Evolutionary conservation across 805 yeast genomes (phyloP), one percentile per base, ranked within the genome.

Genomic region (Starmerella roubikii): DNA sequence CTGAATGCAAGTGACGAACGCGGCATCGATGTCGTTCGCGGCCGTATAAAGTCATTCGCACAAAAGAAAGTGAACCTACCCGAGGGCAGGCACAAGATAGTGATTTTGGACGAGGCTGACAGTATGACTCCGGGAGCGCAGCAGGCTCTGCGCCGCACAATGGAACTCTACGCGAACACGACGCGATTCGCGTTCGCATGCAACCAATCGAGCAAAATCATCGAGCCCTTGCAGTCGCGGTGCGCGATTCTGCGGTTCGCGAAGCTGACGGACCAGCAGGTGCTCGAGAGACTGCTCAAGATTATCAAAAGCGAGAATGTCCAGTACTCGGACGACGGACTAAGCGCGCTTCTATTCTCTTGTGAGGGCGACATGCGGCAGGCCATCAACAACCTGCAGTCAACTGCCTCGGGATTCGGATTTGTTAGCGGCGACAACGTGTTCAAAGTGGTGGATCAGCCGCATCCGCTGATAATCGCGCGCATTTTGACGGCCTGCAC

Each of bases 351-450:
- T 42, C 75, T 91, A 13, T 91, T 91, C 61, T 78, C 96, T 0
- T 93, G 95, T 0, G 98, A 91, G 55, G 98, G 98, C 43, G 98
- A 91, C 56, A 88, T 91, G 98, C 75, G 98, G 58, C 98, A 91
- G 59, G 98, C 97, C 0, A 72, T 91, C 34, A 91, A 91, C 55
- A 91, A 91, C 59, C 58, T 91, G 42, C 98, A 91, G 56, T 78
- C 93, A 53, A 85, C 96, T 0, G 88, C 78, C 24, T 84, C 95
- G 1, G 98, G 98, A 2, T 86, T 86, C 61, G 86, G 80, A 3
- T 68, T 81, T 39, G 95, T 91, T n/a, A 81, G 75, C 53, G 84
- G 84, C 34, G 84, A 81, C 30, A 88, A 86, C 52, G 98, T 91
- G 15, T 91, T 85, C 68, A 83, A 80, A 56, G 82, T 91, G 42